These are phyloP conservation scores for Lathyrus sativus DNA, from an alignment of 306 rosid genomes.

Conservation along the genomic window DNA sequence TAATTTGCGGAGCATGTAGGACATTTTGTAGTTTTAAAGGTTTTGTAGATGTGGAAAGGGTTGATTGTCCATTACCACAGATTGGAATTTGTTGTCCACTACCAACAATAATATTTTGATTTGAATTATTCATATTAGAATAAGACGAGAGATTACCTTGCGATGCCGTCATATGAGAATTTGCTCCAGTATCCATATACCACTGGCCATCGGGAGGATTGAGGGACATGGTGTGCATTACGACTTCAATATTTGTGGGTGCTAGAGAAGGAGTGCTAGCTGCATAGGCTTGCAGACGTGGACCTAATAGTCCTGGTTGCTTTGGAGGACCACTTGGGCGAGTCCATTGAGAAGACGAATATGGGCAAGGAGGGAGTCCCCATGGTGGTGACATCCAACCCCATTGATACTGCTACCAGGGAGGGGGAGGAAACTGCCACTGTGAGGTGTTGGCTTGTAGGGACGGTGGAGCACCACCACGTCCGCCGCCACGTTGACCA, in stretches of 20 bases:
- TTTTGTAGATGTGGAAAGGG: neutral
- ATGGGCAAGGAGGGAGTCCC: neutral
- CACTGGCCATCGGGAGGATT: neutral
- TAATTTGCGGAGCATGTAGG: neutral
- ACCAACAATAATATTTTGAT: neutral
- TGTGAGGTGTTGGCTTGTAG: too few relatives aligned
- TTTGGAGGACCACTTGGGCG: neutral
- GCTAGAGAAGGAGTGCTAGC: too few relatives aligned
- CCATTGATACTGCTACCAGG: neutral
- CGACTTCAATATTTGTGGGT: neutral
- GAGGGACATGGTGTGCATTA: neutral
- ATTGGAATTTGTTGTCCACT: neutral
- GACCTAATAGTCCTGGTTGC: neutral
- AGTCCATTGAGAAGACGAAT: neutral
- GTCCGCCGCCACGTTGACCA: too few relatives aligned
- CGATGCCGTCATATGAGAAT: neutral
- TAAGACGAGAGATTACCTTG: conserved; percentile 13
- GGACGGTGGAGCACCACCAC: too few relatives aligned
- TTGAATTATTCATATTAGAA: neutral
- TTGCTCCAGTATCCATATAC: conserved; percentile 8
- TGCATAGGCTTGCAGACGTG: neutral
- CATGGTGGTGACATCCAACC: neutral
- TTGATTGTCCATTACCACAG: neutral
- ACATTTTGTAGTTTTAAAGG: neutral
- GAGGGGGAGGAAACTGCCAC: too few relatives aligned